phyloP scores from a whole-genome alignment of 345 rosid species.

The Noccaea caerulescens region DNA sequence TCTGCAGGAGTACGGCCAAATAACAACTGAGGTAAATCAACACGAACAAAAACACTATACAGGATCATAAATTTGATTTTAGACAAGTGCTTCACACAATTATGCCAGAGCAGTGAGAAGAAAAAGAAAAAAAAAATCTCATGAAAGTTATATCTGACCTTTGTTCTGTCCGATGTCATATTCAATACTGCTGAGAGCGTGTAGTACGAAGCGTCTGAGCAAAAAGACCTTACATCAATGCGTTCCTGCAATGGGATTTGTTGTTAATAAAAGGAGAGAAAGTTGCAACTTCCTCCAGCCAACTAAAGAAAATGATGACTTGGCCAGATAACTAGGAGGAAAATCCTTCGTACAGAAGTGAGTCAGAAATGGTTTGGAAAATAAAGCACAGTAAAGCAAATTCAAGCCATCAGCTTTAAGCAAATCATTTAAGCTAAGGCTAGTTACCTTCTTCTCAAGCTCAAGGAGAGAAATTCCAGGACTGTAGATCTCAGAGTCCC shows the following conservation, averaged over 20 bases:
- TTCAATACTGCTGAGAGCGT: slow-evolving; percentile 83
- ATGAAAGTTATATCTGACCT: slow-evolving; percentile 56
- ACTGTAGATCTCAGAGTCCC: slow-evolving; percentile 74
- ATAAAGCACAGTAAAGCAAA: slow-evolving; percentile 7
- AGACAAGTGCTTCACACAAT: background rate
- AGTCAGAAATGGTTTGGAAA: slow-evolving; percentile 18
- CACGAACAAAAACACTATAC: slow-evolving; percentile 19
- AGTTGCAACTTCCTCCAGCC: slow-evolving; percentile 8
- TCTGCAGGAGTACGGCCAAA: slow-evolving; percentile 2
- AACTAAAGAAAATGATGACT: slow-evolving; percentile 19
- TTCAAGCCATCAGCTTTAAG: slow-evolving; percentile 17
- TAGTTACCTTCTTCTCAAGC: slow-evolving; percentile 90
- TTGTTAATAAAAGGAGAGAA: slow-evolving; percentile 18
- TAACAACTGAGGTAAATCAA: slow-evolving; percentile 20
- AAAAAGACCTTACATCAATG: slow-evolving; percentile 79
- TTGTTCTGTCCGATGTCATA: slow-evolving; percentile 93
- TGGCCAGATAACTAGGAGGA: slow-evolving; percentile 9
- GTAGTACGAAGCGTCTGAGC: slow-evolving; percentile 82
- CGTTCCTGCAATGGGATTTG: slow-evolving; percentile 70
- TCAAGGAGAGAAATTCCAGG: slow-evolving; percentile 96
- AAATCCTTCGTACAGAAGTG: background rate
- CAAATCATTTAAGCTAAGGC: slow-evolving; percentile 17
- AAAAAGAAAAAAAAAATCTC: slow-evolving; percentile 6
- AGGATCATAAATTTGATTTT: slow-evolving; percentile 19
- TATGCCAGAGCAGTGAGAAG: slow-evolving; percentile 28